These are phyloP conservation scores for Coniella lustricola DNA, from an alignment of 2,329 filamentous ascomycete species.

Conservation along the genomic window DNA sequence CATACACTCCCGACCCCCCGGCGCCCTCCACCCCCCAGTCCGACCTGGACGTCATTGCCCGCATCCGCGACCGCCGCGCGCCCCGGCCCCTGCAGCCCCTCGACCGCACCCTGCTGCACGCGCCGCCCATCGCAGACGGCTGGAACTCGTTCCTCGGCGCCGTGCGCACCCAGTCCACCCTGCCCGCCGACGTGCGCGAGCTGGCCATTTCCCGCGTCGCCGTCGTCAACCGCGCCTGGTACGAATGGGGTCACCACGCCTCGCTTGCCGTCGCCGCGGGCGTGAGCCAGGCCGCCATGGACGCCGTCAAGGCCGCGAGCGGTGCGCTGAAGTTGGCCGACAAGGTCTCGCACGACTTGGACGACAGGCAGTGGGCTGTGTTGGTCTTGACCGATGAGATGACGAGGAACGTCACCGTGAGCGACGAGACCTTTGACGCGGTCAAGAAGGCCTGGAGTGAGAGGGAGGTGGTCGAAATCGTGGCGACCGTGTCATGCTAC, in stretches of 20 bases:
- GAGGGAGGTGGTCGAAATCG: slow-evolving; percentile 59
- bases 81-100: slow-evolving; percentile 66
- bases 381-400: slow-evolving; percentile 75
- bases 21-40: slow-evolving; percentile 32
- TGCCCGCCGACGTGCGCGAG: slow-evolving; percentile 58
- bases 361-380: slow-evolving; percentile 58
- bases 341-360: slow-evolving; percentile 26
- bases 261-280: slow-evolving; percentile 57
- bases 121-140: slow-evolving; percentile 66
- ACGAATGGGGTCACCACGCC: slow-evolving; percentile 76
- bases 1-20: slow-evolving; percentile 53
- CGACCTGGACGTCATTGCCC: slow-evolving; percentile 52
- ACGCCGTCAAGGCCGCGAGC: slow-evolving; percentile 28
- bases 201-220: slow-evolving; percentile 76
- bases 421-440: slow-evolving; percentile 58
- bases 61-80: slow-evolving; percentile 57
- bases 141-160: slow-evolving; percentile 66
- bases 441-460: slow-evolving; percentile 59
- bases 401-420: slow-evolving; percentile 66
- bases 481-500: slow-evolving; percentile 68
- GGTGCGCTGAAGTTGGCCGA: slow-evolving; percentile 20
- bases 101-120: slow-evolving; percentile 71
- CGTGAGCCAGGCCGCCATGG: slow-evolving; percentile 44
- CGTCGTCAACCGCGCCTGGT: slow-evolving; percentile 73
- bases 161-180: slow-evolving; percentile 45